Base-by-base conservation (phyloP, 2,329 filamentous ascomycete species). In the Chaetoscypha palmicola region DNA sequence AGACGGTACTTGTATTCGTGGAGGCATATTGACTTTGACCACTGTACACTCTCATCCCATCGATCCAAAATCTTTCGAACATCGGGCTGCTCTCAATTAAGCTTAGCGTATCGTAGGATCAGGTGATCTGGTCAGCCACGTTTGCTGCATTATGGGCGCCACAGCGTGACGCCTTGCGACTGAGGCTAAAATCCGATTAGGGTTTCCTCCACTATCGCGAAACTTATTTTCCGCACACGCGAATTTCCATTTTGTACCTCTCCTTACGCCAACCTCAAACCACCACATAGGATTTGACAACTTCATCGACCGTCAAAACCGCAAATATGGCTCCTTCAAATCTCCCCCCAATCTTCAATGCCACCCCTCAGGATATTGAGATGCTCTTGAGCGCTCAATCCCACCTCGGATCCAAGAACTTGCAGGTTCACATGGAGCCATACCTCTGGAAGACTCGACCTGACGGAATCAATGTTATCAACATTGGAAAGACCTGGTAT, bases 401-500 rank as follows among this genome's bases (percentile, higher is more conserved):
- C 74, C 94, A 98, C 75, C 81, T 97, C 64, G 92, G 92, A 65
- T 88, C 84, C 74, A 97, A 97, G 87, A 98, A 98, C 83, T 72
- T 98, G 65, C 92, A 97, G 81, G 87, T 94, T 68, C 90, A 97
- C 79, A 97, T 96, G 89, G 88, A 94, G 76, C 86, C 89, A 62
- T 98, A 98, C 80, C 84, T 98, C 67, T 98, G 91, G 91, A 98
- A 98, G 86, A 95, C 89, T 70, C 87, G 92, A 68, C 84, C 88
- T 59, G 94, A 98, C 66, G 92, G 92, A 74, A 84, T 98, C 77
- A 98, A 98, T 72, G 81, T 98, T 60, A 79, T 98, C 73, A 98
- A 98, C 83, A 88, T 98, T 73, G 90, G 91, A 78, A 98, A 98
- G 88, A 98, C 92, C 74, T 98, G 90, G 89, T 94, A 83, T 59